These are phyloP conservation scores for Pyrenopolyporus hunteri DNA, from an alignment of 495 filamentous ascomycete genomes.

Conservation along the genomic window DNA sequence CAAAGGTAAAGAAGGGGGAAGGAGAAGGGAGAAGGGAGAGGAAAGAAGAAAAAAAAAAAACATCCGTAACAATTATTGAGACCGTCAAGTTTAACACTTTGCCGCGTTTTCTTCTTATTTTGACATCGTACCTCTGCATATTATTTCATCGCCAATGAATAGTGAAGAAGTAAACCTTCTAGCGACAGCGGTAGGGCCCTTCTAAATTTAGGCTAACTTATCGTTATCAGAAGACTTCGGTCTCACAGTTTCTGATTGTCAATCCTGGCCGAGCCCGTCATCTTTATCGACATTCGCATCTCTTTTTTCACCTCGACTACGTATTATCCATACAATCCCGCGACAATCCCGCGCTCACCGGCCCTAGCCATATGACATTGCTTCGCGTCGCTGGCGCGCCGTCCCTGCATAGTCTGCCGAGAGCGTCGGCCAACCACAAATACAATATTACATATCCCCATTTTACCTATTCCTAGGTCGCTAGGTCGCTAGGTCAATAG, in stretches of 20 bases:
- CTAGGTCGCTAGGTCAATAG: too few relatives aligned
- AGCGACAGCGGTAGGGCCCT: not conserved
- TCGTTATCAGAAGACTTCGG: constrained; percentile 10
- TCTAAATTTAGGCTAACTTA: constrained; percentile 3
- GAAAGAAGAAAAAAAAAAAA: not conserved
- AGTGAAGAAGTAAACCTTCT: not conserved
- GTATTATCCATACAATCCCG: too few relatives aligned
- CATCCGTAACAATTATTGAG: not conserved
- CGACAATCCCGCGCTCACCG: too few relatives aligned
- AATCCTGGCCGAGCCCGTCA: not conserved
- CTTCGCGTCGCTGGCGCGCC: constrained; percentile 14
- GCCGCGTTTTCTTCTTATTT: not conserved
- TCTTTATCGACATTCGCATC: not conserved
- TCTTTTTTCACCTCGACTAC: not conserved
- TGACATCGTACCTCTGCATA: not conserved
- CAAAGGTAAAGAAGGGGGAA: not conserved
- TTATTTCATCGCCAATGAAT: not conserved
- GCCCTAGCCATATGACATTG: constrained; percentile 35
- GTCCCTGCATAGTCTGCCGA: constrained; percentile 5
- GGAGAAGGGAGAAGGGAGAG: not conserved
- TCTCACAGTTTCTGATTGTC: constrained; percentile 1
- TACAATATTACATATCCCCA: constrained; percentile 31
- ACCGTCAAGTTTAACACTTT: not conserved
- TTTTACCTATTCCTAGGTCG: constrained; percentile 33
- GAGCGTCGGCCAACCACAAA: constrained; percentile 18